phyloP scores from a whole-genome alignment of 129 eudicot species.

The carrot (Daucus carota) region DNA sequence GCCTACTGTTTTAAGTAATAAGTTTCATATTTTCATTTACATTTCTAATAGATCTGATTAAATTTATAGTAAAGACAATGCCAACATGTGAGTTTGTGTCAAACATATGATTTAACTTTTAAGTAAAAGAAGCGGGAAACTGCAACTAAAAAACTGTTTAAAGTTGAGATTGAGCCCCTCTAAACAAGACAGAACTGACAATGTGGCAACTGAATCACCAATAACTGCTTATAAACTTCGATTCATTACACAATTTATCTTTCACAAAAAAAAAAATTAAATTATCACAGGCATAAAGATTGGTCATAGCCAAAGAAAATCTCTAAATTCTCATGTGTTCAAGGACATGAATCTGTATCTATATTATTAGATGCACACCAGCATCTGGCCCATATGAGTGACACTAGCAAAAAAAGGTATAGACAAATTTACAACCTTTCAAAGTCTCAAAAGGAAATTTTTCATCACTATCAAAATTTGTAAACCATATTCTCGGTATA shows the following conservation, averaged over 20 bases:
- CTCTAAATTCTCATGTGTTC: not conserved
- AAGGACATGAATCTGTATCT: not conserved
- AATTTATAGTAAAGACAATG: not conserved
- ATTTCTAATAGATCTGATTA: not conserved
- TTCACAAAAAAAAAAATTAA: not conserved
- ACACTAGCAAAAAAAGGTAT: not conserved
- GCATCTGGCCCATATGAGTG: not conserved
- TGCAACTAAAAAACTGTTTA: not conserved
- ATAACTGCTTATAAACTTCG: not conserved
- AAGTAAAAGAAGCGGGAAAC: not conserved
- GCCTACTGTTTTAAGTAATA: no score
- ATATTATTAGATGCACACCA: not conserved
- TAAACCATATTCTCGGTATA: constrained; percentile 87
- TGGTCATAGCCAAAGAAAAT: not conserved
- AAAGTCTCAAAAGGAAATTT: constrained; percentile 7
- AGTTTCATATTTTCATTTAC: not conserved
- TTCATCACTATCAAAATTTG: constrained; percentile 44
- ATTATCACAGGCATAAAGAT: not conserved
- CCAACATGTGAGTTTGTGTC: not conserved
- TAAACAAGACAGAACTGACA: not conserved
- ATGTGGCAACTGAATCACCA: not conserved
- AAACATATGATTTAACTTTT: no score
- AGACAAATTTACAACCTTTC: not conserved
- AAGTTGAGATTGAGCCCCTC: not conserved
- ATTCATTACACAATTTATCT: not conserved